These are phyloP conservation scores for Lentinula aciculospora DNA, from an alignment of 768 basidiomycete genomes.

Conservation along the genomic window DNA sequence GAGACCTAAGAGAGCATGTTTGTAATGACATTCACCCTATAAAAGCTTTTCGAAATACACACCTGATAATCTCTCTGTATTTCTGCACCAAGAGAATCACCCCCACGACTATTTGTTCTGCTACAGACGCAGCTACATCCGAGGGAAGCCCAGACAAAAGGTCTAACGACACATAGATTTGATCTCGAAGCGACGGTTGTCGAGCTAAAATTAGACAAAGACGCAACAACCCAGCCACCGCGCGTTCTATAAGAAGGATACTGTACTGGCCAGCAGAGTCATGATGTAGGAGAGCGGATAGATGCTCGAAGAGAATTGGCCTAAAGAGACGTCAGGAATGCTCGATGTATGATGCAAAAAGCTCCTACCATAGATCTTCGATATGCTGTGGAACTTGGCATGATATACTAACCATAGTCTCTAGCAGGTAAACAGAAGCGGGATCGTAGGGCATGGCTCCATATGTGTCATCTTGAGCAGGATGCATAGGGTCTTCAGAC, in stretches of 20 bases:
- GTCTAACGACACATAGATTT: constrained; percentile 92
- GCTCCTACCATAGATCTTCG: constrained; percentile 79
- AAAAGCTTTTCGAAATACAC: not conserved
- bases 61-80: constrained; percentile 70
- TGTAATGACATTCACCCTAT: not conserved
- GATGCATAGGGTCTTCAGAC: constrained; percentile 47
- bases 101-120: constrained; percentile 88
- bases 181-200: constrained; percentile 79
- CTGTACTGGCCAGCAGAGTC: constrained; percentile 78
- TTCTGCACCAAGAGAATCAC: constrained; percentile 75
- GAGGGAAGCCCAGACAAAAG: constrained; percentile 77
- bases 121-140: constrained; percentile 72
- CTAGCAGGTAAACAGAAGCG: constrained; percentile 89
- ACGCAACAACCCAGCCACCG: constrained; percentile 82
- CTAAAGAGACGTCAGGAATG: constrained; percentile 31
- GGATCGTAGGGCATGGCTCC: constrained; percentile 87
- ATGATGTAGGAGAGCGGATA: constrained; percentile 61
- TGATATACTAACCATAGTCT: constrained; percentile 90
- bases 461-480: constrained; percentile 34
- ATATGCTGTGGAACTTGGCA: constrained; percentile 73
- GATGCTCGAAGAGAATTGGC: constrained; percentile 93
- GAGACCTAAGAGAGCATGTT: constrained; percentile 45
- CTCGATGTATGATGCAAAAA: not conserved
- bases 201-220: constrained; percentile 80
- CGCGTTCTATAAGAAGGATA: constrained; percentile 87